Evolutionary conservation across 2,329 filamentous ascomycete species (phyloP), one percentile per base, ranked within the genome.

Genomic region (Chaetomiaceae sp.): DNA sequence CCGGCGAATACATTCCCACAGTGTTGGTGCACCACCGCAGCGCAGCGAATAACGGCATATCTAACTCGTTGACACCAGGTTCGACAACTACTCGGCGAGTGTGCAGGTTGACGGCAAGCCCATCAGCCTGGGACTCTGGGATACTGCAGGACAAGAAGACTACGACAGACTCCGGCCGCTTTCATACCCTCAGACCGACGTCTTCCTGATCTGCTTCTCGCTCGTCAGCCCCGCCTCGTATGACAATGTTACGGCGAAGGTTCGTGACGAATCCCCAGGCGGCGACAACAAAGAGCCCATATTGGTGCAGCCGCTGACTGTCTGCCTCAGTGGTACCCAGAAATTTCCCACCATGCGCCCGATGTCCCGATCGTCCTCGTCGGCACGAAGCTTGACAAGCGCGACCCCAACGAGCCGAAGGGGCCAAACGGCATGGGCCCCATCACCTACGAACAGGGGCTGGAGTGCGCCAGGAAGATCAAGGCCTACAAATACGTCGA

Each of bases 1-100:
- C 94, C n/a, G 94, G 94, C 73, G 94, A 99, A 80, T 99, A 99
- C 75, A 97, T 99, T 65, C 94, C 94, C 63, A 99, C 94, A 66
- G 94, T 99, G 88, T 94, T 76, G 73, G 87, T 79, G 40, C 31
- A 44, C 25, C 19, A 3, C 27, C 31, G 11, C 17, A 9, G 22
- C 20, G 31, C 27, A 17, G 25, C 29, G 38, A 8, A 11, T 25
- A 27, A 6, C n/a, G 47, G 17, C 61, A 63, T 61, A 43, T 53
- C 58, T 65, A 57, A 61, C 52, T 39, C 17, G 43, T 56, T 23
- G n/a, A 23, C 33, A 4, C 22, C 64, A 96, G 91, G 60, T 97
- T 97, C 75, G 92, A 97, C 71, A 99, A 99, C 78, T 97, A 97
- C 79, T 96, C 92, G 34, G 94, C 94, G 61, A 96, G 91, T 78